Base-by-base conservation (phyloP, 2,329 filamentous ascomycete genomes). In the Teratosphaeria viscida region DNA sequence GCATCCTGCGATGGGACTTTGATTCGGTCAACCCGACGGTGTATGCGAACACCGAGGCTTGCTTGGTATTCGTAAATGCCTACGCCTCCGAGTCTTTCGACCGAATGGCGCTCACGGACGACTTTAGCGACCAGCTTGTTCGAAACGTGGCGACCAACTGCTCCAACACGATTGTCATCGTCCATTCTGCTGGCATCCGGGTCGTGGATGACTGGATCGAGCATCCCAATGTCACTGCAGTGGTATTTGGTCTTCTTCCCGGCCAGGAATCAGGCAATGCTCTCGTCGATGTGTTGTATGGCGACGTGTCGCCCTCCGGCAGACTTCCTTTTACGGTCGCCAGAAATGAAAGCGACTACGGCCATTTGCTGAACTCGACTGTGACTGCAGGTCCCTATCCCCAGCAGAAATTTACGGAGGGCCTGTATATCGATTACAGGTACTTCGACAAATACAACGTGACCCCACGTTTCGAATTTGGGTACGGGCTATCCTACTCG, bases 11-110 rank as follows among this genome's bases (percentile, higher is more conserved):
- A 43, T 43, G 37, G 37, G 37, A 43, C 10, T 43, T 43, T 12
- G 37, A 43, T n/a, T 43, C 37, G 14, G 37, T 43, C 88, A 90
- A 63, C 71, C 78, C 37, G 37, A 43, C 37, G 16, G 37, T 43
- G 3, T 43, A 43, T 0, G 75, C 81, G 0, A 82, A 82, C 0
- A 86, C 86, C 1, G 76, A 85, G 66, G 80, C 79, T 10, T 85
- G 87, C 2, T 87, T 90, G 66, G 82, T 90, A 2, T 87, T 87
- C 5, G 80, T 90, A 5, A 85, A 90, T 0, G 78, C 90, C 0
- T 86, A 90, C 0, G 88, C 87, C 35, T 90, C 87, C 8, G 90
- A 87, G 88, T 85, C 83, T 29, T 81, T 87, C 55, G 88, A 91
- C 67, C 87, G 90, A 68, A 76, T 79, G 57, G 82, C 90, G 70